Evolutionary conservation across 805 yeast species (phyloP).

Genomic region (Hemisphaericaspora nanyangensis): DNA sequence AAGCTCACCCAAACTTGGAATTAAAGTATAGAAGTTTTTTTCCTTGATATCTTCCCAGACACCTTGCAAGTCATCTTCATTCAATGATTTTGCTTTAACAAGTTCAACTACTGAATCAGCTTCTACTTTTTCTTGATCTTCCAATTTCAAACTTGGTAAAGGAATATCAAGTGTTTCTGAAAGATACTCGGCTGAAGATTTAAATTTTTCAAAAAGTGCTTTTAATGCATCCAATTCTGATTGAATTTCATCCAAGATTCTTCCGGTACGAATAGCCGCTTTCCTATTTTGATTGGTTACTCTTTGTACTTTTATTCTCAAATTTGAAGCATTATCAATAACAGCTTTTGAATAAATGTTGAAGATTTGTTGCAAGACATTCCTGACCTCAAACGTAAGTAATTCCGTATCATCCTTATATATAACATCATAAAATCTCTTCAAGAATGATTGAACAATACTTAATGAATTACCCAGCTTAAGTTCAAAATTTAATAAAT

Average conservation of each 20-base stretch:
- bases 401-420: constrained; percentile 23
- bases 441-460: constrained; percentile 46
- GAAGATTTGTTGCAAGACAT: constrained; percentile 32
- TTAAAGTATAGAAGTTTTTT: constrained; percentile 57
- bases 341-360: constrained; percentile 42
- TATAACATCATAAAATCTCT: constrained; percentile 38
- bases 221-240: constrained; percentile 26
- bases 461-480: constrained; percentile 27
- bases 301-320: constrained; percentile 33
- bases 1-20: constrained; percentile 41
- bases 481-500: constrained; percentile 24
- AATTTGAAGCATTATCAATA: constrained; percentile 28
- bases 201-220: constrained; percentile 44
- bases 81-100: constrained; percentile 16
- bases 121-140: constrained; percentile 1
- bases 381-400: constrained; percentile 22
- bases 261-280: constrained; percentile 67
- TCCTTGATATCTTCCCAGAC: constrained; percentile 67
- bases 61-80: constrained; percentile 22
- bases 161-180: constrained; percentile 34
- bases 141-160: constrained; percentile 12
- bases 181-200: constrained; percentile 38
- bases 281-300: constrained; percentile 42
- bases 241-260: constrained; percentile 42
- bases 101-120: constrained; percentile 18